phyloP scores from a whole-genome alignment of 1,139 yeast genomes.

The Hyphopichia wangnamkhiaoensis region DNA sequence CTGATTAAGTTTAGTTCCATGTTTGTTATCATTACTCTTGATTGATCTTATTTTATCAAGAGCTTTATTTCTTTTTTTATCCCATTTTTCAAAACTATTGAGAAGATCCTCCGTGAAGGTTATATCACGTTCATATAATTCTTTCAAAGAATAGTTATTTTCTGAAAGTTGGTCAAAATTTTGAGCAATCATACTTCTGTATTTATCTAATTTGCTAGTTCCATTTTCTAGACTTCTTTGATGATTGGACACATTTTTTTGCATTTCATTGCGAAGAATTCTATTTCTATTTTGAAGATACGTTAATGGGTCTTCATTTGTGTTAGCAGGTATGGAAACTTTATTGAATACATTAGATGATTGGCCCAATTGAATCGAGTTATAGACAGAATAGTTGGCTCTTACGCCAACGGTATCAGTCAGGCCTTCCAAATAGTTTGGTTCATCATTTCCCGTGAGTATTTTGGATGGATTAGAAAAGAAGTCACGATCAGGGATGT shows the following conservation, averaged over 20 bases:
- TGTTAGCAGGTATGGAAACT: conserved; percentile 6
- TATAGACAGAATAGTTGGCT: neutral
- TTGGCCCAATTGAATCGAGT: conserved; percentile 5
- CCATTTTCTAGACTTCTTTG: conserved; percentile 27
- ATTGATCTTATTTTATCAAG: conserved; percentile 40
- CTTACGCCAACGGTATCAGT: neutral
- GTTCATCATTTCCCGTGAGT: conserved; percentile 2
- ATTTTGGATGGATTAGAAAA: conserved; percentile 23
- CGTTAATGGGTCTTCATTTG: conserved; percentile 27
- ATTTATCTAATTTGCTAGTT: conserved; percentile 26
- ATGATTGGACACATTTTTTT: conserved; percentile 25
- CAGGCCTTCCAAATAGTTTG: conserved; percentile 2
- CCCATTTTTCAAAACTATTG: conserved; percentile 47
- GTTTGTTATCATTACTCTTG: conserved; percentile 41
- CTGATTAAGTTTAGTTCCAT: conserved; percentile 45
- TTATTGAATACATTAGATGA: conserved; percentile 5
- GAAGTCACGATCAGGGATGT: conserved; percentile 17
- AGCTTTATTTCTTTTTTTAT: conserved; percentile 34
- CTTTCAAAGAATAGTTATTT: conserved; percentile 48
- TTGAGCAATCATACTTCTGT: conserved; percentile 28
- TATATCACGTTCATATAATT: conserved; percentile 46
- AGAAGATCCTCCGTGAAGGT: conserved; percentile 29
- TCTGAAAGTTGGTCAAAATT: conserved; percentile 40
- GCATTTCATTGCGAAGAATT: conserved; percentile 22
- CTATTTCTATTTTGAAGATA: conserved; percentile 31